These are phyloP conservation scores for Agapanthus africanus DNA, from an alignment of 106 monocot species.

Conservation along the genomic window DNA sequence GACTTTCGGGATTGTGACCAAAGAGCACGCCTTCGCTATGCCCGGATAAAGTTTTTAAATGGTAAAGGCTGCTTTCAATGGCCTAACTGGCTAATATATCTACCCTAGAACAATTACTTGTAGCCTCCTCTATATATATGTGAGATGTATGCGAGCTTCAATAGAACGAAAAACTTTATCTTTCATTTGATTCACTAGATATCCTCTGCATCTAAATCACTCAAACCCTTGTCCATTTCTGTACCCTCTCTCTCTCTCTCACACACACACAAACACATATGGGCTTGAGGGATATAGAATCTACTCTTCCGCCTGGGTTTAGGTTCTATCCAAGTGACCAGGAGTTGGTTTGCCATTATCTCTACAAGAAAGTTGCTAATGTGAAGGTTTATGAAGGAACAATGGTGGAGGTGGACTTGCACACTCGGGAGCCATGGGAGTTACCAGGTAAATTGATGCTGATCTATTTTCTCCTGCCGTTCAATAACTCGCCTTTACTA, in stretches of 20 bases:
- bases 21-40: conserved; percentile 9
- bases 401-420: conserved; percentile 72
- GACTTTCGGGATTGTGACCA: conserved; percentile 16
- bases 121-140: conserved; percentile 6
- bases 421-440: conserved; percentile 68
- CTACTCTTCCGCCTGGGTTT: conserved; percentile 63
- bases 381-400: conserved; percentile 29
- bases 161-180: background rate
- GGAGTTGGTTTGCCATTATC: conserved; percentile 64
- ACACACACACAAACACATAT: conserved; percentile 12
- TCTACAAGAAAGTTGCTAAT: conserved; percentile 50
- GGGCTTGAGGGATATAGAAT: conserved; percentile 46
- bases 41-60: conserved; percentile 7
- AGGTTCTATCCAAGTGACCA: conserved; percentile 65
- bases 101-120: conserved; percentile 2
- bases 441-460: conserved; percentile 47
- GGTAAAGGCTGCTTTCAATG: conserved; percentile 7
- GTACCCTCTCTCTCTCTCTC: conserved; percentile 1
- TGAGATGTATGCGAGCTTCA: background rate
- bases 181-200: background rate
- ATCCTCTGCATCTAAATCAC: background rate
- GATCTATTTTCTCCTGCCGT: background rate
- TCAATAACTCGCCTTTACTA: background rate
- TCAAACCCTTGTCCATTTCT: background rate
- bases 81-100: conserved; percentile 7